Evolutionary conservation across 495 filamentous ascomycete species (phyloP).

Genomic region (Xylaria grammica): DNA sequence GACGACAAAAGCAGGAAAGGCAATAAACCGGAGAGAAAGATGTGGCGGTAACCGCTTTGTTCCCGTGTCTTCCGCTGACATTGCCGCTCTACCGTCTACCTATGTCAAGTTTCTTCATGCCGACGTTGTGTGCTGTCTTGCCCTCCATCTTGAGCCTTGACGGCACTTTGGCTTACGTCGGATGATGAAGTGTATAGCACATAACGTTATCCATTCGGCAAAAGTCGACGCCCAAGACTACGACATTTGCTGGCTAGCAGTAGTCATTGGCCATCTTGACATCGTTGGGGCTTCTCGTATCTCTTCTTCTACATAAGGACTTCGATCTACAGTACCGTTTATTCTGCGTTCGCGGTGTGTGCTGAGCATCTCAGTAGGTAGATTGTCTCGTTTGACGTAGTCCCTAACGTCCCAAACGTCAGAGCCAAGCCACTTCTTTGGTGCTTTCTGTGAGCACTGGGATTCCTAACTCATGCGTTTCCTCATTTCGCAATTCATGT

Average conservation of each 20-base stretch:
- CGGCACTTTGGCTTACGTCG: conserved; percentile 13
- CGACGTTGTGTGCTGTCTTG: conserved; percentile 20
- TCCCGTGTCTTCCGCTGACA: background rate
- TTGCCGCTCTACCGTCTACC: conserved; percentile 13
- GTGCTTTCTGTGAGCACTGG: background rate
- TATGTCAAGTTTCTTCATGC: conserved; percentile 16
- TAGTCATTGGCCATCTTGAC: background rate
- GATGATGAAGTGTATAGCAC: conserved; percentile 10
- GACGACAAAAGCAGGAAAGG: conserved; percentile 5
- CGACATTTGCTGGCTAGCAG: conserved; percentile 1
- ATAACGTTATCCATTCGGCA: background rate
- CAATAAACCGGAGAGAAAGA: conserved; percentile 11
- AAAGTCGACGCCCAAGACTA: conserved; percentile 1
- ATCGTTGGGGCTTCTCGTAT: background rate
- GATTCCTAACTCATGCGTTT: background rate
- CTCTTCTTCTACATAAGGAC: background rate
- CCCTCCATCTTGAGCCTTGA: conserved; percentile 19
- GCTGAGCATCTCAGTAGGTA: background rate
- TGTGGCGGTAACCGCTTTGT: conserved; percentile 14
- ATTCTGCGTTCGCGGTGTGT: background rate
- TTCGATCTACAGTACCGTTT: background rate
- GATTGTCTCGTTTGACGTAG: conserved; percentile 1
- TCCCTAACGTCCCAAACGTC: background rate
- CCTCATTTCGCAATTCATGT: background rate
- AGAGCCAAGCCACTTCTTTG: background rate